These are phyloP conservation scores for Epichloe bromicola DNA, from an alignment of 2,329 filamentous ascomycete genomes.

Conservation along the genomic window DNA sequence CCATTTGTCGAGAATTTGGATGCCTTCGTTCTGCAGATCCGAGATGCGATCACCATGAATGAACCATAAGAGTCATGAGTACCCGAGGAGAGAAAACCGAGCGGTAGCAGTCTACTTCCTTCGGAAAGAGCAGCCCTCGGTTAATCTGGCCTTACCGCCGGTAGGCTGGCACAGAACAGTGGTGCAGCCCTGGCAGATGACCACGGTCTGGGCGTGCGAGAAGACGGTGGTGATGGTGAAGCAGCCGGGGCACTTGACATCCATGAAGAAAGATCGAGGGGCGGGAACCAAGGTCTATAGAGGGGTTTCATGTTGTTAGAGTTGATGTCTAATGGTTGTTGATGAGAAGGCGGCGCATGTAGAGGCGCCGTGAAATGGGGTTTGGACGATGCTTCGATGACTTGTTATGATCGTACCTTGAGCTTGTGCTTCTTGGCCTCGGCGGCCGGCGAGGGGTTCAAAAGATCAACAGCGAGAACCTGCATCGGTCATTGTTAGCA, in stretches of 20 bases:
- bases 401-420: slow-evolving; percentile 55
- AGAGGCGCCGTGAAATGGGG: slow-evolving; percentile 6
- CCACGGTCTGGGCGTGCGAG: slow-evolving; percentile 99
- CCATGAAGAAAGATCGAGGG: slow-evolving; percentile 99
- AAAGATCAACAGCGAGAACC: slow-evolving; percentile 99
- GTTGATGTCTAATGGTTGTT: slow-evolving; percentile 1
- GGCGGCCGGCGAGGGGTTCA: slow-evolving; percentile 95
- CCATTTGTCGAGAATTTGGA: slow-evolving; percentile 29
- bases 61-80: slow-evolving; percentile 36
- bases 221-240: slow-evolving; percentile 99
- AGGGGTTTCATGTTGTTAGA: neutral
- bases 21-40: slow-evolving; percentile 48
- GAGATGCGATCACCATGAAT: slow-evolving; percentile 40
- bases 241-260: slow-evolving; percentile 99
- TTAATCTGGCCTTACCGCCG: slow-evolving; percentile 96
- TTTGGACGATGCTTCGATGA: slow-evolving; percentile 5
- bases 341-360: neutral
- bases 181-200: slow-evolving; percentile 99
- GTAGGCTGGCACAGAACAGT: slow-evolving; percentile 99
- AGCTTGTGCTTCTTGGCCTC: slow-evolving; percentile 99
- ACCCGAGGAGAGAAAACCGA: slow-evolving; percentile 34
- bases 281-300: slow-evolving; percentile 78
- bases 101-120: slow-evolving; percentile 72
- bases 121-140: slow-evolving; percentile 99
- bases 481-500: slow-evolving; percentile 41